These are phyloP conservation scores for Nicotiana sylvestris DNA, from an alignment of 257 asterid genomes.

Conservation along the genomic window DNA sequence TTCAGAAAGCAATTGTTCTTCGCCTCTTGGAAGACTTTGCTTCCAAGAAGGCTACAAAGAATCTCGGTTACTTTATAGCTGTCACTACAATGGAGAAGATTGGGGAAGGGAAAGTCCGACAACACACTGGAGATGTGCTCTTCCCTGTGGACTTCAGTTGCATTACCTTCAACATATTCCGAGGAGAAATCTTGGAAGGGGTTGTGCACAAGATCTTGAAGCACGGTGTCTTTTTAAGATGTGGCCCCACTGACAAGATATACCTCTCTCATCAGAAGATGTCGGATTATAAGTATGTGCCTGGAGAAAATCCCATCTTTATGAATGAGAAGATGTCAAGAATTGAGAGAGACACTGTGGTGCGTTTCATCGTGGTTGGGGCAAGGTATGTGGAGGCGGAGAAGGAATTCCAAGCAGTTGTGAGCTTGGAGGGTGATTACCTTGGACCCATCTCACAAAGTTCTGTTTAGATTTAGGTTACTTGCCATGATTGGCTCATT, in stretches of 20 bases:
- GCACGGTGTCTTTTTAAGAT: constrained; percentile 61
- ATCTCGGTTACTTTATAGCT: constrained; percentile 61
- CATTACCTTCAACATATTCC: constrained; percentile 68
- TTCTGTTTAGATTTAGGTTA: background rate
- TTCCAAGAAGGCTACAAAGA: constrained; percentile 49
- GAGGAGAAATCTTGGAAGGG: constrained; percentile 74
- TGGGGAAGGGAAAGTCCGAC: constrained; percentile 57
- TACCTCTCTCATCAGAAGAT: constrained; percentile 61
- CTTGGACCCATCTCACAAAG: constrained; percentile 55
- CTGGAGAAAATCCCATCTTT: constrained; percentile 61
- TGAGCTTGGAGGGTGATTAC: constrained; percentile 65
- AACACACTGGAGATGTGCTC: constrained; percentile 47
- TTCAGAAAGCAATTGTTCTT: constrained; percentile 56
- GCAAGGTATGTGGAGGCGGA: constrained; percentile 66
- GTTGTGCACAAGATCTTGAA: constrained; percentile 53
- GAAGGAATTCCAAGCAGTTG: constrained; percentile 60
- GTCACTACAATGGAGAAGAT: constrained; percentile 55
- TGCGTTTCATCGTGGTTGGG: constrained; percentile 51
- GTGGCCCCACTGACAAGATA: constrained; percentile 63
- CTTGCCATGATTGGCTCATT: background rate
- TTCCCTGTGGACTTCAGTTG: constrained; percentile 74
- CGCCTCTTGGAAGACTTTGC: constrained; percentile 64
- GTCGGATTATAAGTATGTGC: constrained; percentile 46
- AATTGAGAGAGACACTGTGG: constrained; percentile 44
- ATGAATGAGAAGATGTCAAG: constrained; percentile 31